Evolutionary conservation across 768 basidiomycete genomes (phyloP).

Genomic region (Trichaptum fuscoviolaceum): DNA sequence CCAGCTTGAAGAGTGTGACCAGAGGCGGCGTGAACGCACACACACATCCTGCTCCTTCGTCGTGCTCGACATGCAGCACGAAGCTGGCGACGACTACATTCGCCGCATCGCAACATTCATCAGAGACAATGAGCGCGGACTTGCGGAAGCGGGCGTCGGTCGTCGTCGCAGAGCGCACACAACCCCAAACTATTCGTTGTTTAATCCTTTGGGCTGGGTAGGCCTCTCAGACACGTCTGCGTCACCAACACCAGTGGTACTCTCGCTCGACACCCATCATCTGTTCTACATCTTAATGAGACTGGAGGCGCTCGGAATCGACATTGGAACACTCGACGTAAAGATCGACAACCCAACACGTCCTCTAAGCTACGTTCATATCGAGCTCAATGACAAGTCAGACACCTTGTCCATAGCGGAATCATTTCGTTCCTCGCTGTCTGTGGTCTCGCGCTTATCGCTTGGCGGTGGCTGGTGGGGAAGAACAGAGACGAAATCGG

Average conservation of each 20-base stretch:
- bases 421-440: slow-evolving; percentile 72
- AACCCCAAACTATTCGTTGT: slow-evolving; percentile 29
- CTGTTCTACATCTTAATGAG: slow-evolving; percentile 87
- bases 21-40: neutral
- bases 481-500: slow-evolving; percentile 45
- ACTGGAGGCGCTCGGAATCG: slow-evolving; percentile 72
- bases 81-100: slow-evolving; percentile 73
- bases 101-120: slow-evolving; percentile 67
- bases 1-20: too few relatives aligned
- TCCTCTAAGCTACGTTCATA: slow-evolving; percentile 69
- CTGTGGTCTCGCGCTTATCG: slow-evolving; percentile 70
- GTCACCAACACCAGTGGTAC: slow-evolving; percentile 52
- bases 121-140: slow-evolving; percentile 61
- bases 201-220: slow-evolving; percentile 66
- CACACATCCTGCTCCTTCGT: neutral
- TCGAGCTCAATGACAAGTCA: slow-evolving; percentile 57
- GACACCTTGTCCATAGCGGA: slow-evolving; percentile 64
- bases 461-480: slow-evolving; percentile 74
- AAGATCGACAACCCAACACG: slow-evolving; percentile 66
- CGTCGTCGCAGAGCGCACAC: slow-evolving; percentile 43
- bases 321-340: slow-evolving; percentile 77
- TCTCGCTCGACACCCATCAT: slow-evolving; percentile 72
- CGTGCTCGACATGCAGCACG: slow-evolving; percentile 36
- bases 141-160: slow-evolving; percentile 58
- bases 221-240: slow-evolving; percentile 29